Evolutionary conservation across 352 stramenopile genomes (phyloP).

Genomic region (Blastocystis sp.): DNA sequence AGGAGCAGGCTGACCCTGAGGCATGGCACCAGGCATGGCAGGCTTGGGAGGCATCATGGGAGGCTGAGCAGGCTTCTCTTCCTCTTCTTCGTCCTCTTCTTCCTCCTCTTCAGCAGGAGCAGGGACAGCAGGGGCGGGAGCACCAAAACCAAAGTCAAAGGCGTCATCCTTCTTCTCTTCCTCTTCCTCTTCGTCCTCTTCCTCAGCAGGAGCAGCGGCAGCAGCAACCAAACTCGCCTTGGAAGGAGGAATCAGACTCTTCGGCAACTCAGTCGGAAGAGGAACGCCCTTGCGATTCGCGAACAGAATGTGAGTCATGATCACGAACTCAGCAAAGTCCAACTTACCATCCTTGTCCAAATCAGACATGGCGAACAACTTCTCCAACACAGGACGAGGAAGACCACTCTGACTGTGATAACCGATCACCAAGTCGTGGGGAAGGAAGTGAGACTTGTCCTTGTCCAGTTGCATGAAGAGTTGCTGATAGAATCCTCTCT

Average conservation of each 20-base stretch:
- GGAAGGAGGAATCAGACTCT: constrained; percentile 37
- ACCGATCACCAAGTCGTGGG: constrained; percentile 35
- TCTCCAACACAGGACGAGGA: constrained; percentile 26
- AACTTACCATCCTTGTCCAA: constrained; percentile 45
- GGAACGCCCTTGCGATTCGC: neutral
- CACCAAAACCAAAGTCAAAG: neutral
- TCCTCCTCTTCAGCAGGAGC: neutral
- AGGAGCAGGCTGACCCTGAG: no score
- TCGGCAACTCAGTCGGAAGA: constrained; percentile 5
- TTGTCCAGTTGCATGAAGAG: constrained; percentile 60
- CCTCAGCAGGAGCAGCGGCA: neutral
- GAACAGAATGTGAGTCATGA: constrained; percentile 52
- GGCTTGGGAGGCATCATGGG: neutral
- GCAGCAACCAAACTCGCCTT: neutral
- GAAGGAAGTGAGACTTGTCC: constrained; percentile 34
- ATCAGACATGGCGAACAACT: constrained; percentile 30
- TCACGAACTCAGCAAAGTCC: constrained; percentile 45
- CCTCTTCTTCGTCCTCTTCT: neutral
- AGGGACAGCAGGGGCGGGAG: neutral
- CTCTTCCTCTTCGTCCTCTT: neutral
- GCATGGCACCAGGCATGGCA: no score
- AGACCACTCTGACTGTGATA: constrained; percentile 62
- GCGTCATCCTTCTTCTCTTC: neutral
- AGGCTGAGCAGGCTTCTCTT: constrained; percentile 4
- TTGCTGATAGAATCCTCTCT: constrained; percentile 60